Conservation (phyloP, 345 rosid species). For the Sisymbrium irio region DNA sequence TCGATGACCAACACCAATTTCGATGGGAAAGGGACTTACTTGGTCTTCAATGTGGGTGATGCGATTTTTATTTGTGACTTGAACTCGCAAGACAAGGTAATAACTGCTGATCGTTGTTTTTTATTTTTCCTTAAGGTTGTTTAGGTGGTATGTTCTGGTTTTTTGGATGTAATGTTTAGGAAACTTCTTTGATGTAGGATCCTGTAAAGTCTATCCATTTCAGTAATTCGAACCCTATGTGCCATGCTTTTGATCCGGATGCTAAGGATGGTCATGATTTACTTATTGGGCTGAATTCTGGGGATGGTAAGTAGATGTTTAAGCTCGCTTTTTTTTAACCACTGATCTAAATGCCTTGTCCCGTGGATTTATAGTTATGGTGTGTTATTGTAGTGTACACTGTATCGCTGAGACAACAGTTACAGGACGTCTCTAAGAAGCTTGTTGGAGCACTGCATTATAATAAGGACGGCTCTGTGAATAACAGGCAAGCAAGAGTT, state of each 20-base stretch:
- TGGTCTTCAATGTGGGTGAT: constrained; percentile 96
- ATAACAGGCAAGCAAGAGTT: constrained; percentile 77
- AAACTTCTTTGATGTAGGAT: constrained; percentile 57
- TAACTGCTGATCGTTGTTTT: not conserved
- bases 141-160: too few species aligned
- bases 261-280: constrained; percentile 99
- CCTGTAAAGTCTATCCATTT: constrained; percentile 97
- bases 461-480: constrained; percentile 93
- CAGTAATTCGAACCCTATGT: constrained; percentile 86
- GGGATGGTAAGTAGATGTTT: constrained; percentile 68
- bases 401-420: constrained; percentile 93
- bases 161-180: constrained; percentile 13
- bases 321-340: constrained; percentile 1
- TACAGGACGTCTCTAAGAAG: constrained; percentile 96
- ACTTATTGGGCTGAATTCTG: constrained; percentile 86
- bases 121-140: too few species aligned
- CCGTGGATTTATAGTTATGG: constrained; percentile 21
- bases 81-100: constrained; percentile 98
- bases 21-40: constrained; percentile 95
- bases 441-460: constrained; percentile 92
- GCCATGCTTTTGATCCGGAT: constrained; percentile 94
- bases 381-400: constrained; percentile 80
- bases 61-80: constrained; percentile 88
- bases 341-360: constrained; percentile 17
- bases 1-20: constrained; percentile 67